Conservation (phyloP, 2,329 filamentous ascomycete species). For the Westerdykella ornata region DNA sequence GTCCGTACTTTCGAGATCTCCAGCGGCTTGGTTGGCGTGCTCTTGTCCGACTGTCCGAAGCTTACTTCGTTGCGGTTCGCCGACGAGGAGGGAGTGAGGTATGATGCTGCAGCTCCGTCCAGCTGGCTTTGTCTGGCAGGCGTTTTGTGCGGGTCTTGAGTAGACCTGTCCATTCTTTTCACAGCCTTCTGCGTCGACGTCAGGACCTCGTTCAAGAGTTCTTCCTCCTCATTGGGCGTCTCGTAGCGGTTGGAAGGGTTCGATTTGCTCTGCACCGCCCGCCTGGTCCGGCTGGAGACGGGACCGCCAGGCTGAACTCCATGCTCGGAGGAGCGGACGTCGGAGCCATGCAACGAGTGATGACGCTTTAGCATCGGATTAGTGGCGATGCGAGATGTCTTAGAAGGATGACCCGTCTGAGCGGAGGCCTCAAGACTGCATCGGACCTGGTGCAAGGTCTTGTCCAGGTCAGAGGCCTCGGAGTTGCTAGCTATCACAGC, state of each 20-base stretch:
- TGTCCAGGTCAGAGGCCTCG: constrained; percentile 55
- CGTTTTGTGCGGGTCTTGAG: constrained; percentile 41
- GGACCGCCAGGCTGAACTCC: constrained; percentile 43
- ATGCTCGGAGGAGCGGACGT: constrained; percentile 57
- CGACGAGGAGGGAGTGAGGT: constrained; percentile 69
- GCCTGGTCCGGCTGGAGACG: constrained; percentile 71
- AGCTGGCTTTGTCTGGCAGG: constrained; percentile 49
- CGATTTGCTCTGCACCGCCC: constrained; percentile 62
- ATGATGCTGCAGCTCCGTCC: constrained; percentile 55
- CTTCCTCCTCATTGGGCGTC: constrained; percentile 92
- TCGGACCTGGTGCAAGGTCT: constrained; percentile 54
- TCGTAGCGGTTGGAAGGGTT: constrained; percentile 82
- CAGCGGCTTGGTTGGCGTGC: constrained; percentile 62
- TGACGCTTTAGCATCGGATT: constrained; percentile 46
- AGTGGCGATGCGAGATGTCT: constrained; percentile 36
- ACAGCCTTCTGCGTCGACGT: constrained; percentile 69
- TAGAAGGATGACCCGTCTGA: constrained; percentile 24
- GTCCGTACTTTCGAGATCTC: constrained; percentile 48
- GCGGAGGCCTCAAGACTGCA: constrained; percentile 49
- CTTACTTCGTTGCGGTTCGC: constrained; percentile 72
- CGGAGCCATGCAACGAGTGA: constrained; percentile 40
- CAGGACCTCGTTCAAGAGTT: constrained; percentile 84
- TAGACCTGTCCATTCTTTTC: constrained; percentile 57
- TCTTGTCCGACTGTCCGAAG: constrained; percentile 60
- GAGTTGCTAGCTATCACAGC: constrained; percentile 42